Evolutionary conservation across 768 basidiomycete genomes (phyloP).

Genomic region (Podaxis pistillaris): DNA sequence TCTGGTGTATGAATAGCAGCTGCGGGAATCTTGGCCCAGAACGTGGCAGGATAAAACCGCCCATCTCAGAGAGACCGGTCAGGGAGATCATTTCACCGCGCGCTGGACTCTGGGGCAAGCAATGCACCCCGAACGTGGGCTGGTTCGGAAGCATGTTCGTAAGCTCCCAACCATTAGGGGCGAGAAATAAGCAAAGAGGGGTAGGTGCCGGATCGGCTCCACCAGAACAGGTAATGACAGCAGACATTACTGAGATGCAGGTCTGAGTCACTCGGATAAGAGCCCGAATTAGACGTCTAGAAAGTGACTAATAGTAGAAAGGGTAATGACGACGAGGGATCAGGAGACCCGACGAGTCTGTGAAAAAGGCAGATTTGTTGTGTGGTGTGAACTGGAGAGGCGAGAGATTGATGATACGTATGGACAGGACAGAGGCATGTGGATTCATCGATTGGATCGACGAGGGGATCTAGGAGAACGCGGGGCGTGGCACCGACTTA

Average conservation of each 20-base stretch:
- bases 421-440: conserved; percentile 2
- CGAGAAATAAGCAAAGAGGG: background rate
- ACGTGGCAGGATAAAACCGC: background rate
- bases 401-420: background rate
- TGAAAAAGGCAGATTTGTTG: background rate
- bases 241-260: background rate
- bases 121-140: background rate
- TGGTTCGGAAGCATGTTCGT: background rate
- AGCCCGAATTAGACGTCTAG: background rate
- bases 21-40: conserved; percentile 8
- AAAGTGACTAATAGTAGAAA: background rate
- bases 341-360: conserved; percentile 5
- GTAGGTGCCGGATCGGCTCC: background rate
- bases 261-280: background rate
- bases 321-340: background rate
- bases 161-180: background rate
- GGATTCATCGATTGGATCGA: conserved; percentile 12
- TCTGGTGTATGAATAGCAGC: background rate
- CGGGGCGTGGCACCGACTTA: background rate
- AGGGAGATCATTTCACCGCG: conserved; percentile 7
- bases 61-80: background rate
- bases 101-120: background rate
- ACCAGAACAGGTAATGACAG: background rate
- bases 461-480: background rate
- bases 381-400: background rate